Percentiles rank a stretch among this genome's conserved stretches.
These are phyloP conservation scores for Pisolithus marmoratus DNA, from an alignment of 768 basidiomycete genomes.

Conservation along the genomic window DNA sequence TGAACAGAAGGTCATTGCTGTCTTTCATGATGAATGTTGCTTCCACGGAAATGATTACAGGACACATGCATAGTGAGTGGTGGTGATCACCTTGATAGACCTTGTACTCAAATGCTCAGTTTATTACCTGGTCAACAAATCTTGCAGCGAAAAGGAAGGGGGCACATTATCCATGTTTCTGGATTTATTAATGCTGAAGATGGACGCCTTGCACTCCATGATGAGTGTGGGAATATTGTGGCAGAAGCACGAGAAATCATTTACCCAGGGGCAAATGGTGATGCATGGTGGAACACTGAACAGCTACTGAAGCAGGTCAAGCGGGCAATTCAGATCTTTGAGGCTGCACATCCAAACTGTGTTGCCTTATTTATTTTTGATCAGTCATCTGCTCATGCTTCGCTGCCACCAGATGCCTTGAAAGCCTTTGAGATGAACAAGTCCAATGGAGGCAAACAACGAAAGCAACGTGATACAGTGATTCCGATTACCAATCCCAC, in stretches of 20 bases:
- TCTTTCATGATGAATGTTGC: conserved; percentile 5
- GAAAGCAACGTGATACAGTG: conserved; percentile 12
- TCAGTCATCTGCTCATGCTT: conserved; percentile 8
- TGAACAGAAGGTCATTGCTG: conserved; percentile 19
- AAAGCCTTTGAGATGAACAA: conserved; percentile 22
- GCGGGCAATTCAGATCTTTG: conserved; percentile 21
- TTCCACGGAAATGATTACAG: conserved; percentile 21
- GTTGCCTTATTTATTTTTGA: conserved; percentile 11
- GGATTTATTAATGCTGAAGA: conserved; percentile 33
- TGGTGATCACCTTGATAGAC: no score
- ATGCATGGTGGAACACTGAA: conserved; percentile 4
- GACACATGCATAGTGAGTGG: conserved; percentile 26
- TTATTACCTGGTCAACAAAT: conserved; percentile 8
- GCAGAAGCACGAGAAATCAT: conserved; percentile 21
- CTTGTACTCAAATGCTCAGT: no score
- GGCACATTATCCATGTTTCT: conserved; percentile 35
- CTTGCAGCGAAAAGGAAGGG: conserved; percentile 22
- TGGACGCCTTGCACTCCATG: conserved; percentile 23
- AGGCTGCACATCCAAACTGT: conserved; percentile 27
- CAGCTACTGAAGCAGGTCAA: conserved; percentile 5
- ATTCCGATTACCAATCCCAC: conserved; percentile 17
- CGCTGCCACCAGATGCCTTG: conserved; percentile 16
- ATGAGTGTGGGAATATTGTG: conserved; percentile 16
- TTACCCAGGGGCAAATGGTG: conserved; percentile 13
- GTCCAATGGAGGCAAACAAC: no score